Base-by-base conservation (phyloP, 164 flowering plant genomes). In the Vitis riparia region DNA sequence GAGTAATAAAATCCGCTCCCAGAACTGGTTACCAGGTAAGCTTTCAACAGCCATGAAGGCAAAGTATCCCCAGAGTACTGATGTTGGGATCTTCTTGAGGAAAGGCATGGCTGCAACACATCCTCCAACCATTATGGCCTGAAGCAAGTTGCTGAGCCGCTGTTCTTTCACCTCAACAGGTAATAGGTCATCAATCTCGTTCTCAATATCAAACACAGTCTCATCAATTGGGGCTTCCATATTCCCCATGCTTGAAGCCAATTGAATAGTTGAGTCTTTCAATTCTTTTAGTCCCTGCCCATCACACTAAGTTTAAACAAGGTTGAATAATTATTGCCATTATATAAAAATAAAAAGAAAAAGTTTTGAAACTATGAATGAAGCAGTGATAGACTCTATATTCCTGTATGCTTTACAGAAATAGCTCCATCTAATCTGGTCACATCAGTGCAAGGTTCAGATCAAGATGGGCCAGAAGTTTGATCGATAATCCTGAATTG, bases 21-120 rank as follows among this genome's bases (percentile, higher is more conserved):
- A 82, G 52, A 79, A 82, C 70, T 82, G 85, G 73, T 80, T 82
- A 9, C 85, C 85, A 0, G 83, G 85, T 17, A 82, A 75, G 76
- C 83, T 82, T 68, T 82, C 85, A 48, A 79, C 71, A 23, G 85
- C 83, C 85, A 82, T 82, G 65, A 71, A 82, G 10, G 83, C 85
- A 66, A 82, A 82, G 56, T 79, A 82, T 1, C 83, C 85, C 85
- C 83, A 82, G 12, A 82, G 79, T 5, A 79, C 83, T 0, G 83
- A 82, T 30, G 85, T 82, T 23, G 85, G 85, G 47, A 82, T 82
- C 81, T 7, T 79, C 53, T 82, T 82, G 10, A 82, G 69, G 9
- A 77, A 49, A 65, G 83, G 85, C 83, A 82, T 79, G 37, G 83
- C 85, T 17, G 79, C 83, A 63, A 82, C 79, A 73, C 81, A 79